Evolutionary conservation across 805 yeast genomes (phyloP).

Genomic region (Komagataella pastoris): DNA sequence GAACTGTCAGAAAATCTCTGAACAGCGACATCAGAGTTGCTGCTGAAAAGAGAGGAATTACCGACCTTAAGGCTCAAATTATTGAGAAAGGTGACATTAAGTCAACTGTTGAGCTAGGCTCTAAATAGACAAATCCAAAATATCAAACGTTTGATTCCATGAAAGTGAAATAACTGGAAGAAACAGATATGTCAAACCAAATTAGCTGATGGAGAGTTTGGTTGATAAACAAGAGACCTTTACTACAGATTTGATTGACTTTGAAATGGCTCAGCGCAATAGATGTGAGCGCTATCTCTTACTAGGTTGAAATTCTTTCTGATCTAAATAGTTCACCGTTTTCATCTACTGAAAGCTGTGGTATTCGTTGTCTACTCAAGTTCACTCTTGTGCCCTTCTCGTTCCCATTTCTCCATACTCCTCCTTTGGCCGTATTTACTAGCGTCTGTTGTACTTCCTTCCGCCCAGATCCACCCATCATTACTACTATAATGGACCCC

Average conservation of each 20-base stretch:
- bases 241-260: too few species aligned
- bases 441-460: neutral
- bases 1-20: slow-evolving; percentile 74
- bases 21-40: slow-evolving; percentile 73
- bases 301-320: neutral
- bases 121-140: neutral
- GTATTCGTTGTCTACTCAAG: neutral
- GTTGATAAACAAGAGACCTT: neutral
- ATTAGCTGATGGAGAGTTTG: too few species aligned
- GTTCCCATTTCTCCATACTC: too few species aligned
- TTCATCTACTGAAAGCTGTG: neutral
- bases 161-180: neutral
- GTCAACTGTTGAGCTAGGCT: neutral
- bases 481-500: neutral
- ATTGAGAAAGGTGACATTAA: slow-evolving; percentile 51
- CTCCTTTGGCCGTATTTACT: too few species aligned
- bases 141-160: neutral
- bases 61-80: slow-evolving; percentile 64
- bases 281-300: neutral
- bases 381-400: neutral
- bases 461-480: neutral
- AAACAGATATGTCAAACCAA: neutral
- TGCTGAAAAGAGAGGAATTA: slow-evolving; percentile 55
- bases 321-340: neutral
- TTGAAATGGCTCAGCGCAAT: neutral